Base-by-base conservation (phyloP, 495 filamentous ascomycete genomes). In the Aspergillus incahuasiensis region DNA sequence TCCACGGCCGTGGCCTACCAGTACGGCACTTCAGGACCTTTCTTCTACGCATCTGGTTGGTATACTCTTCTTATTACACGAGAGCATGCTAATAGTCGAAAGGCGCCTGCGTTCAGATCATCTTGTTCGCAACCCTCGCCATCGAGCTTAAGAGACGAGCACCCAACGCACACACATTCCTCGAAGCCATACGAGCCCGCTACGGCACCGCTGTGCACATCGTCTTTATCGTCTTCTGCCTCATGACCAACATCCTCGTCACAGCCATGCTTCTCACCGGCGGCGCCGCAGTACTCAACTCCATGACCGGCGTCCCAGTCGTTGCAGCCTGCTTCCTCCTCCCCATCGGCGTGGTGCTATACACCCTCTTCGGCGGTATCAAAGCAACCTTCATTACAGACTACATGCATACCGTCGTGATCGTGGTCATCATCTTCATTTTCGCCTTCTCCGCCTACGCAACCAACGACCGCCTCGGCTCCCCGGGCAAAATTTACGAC, bases 261-360 rank as follows among this genome's bases (percentile, higher is more conserved):
- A 95, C 91, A 9, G 89, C 92, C 50, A 96, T 96, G 90, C 70
- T 97, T 59, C 80, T 97, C 46, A 95, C 92, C 32, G 92, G 92
- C 43, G 92, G 92, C 35, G 88, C 88, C 5, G 91, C 92, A 11
- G 92, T 95, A 2, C 82, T 97, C 58, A 89, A 79, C 42, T 85
- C 87, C 15, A 69, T 97, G 54, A 96, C 90, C 4, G 92, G 92
- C 34, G 87, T 97, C 73, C 83, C 84, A 49, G 94, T 90, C 42
- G 85, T 85, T 44, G 91, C 91, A 18, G 92, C 91, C 56, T 96
- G 92, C 68, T 96, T 95, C 70, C 78, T 97, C 21, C 81, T 96
- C 5, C 91, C 91, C 2, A 74, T 95, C 28, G 90, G 90, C 61
- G 92, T 96, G 34, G 82, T 95, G 3, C 67, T 87, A 8, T 94